These are phyloP conservation scores for Fusarium camptoceras DNA, from an alignment of 2,329 filamentous ascomycete species.

Conservation along the genomic window DNA sequence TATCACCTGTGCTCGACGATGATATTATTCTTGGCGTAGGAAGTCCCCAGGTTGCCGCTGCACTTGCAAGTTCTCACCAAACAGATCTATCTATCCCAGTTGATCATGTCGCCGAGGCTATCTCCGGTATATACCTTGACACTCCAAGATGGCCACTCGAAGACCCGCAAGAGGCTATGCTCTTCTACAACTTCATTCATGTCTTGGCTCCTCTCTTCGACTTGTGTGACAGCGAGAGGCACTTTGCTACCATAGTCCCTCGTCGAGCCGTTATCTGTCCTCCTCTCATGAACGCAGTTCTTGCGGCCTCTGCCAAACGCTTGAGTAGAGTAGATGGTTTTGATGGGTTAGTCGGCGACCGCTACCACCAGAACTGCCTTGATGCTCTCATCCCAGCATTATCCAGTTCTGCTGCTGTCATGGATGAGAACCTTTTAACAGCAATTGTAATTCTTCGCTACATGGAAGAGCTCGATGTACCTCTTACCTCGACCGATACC, in stretches of 20 bases:
- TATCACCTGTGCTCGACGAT: conserved; percentile 14
- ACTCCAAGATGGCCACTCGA: conserved; percentile 39
- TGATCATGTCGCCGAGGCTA: conserved; percentile 32
- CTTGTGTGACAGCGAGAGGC: conserved; percentile 45
- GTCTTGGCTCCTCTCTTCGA: conserved; percentile 46
- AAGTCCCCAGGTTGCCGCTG: conserved; percentile 14
- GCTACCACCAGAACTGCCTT: conserved; percentile 47
- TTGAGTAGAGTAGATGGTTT: conserved; percentile 40
- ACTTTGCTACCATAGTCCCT: conserved; percentile 48
- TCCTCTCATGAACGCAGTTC: conserved; percentile 46
- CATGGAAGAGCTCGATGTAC: conserved; percentile 47
- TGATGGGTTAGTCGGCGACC: conserved; percentile 41
- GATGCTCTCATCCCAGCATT: conserved; percentile 46
- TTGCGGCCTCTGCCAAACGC: conserved; percentile 46
- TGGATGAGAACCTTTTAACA: conserved; percentile 48
- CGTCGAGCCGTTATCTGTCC: conserved; percentile 45
- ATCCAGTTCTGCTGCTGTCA: conserved; percentile 41
- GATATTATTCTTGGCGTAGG: conserved; percentile 15
- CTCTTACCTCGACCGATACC: conserved; percentile 24
- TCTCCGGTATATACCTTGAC: conserved; percentile 42
- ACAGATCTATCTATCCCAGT: conserved; percentile 18
- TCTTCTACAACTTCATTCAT: conserved; percentile 46
- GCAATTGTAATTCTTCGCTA: conserved; percentile 49
- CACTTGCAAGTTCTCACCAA: conserved; percentile 17
- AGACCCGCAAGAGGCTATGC: conserved; percentile 46